Percentiles rank a stretch among this genome's conserved stretches.
Conservation (phyloP, 148 eudicot genomes). For the Dysphania ambrosioides region DNA sequence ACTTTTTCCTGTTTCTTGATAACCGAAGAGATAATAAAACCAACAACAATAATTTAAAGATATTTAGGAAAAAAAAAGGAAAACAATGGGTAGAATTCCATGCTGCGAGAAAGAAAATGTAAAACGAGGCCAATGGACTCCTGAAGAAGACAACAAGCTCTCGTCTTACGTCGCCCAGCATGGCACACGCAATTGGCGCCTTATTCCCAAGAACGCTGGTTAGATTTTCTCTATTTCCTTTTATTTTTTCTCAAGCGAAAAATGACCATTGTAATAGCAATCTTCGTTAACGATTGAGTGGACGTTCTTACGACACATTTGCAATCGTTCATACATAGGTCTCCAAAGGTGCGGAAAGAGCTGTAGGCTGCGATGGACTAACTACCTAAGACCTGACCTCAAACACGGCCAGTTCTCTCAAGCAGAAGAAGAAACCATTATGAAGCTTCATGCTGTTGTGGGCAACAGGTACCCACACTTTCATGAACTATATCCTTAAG, state of each 20-base stretch:
- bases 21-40: not conserved
- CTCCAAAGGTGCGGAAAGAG: constrained; percentile 95
- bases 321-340: constrained; percentile 34
- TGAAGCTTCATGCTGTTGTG: constrained; percentile 82
- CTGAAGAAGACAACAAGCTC: constrained; percentile 96
- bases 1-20: not conserved
- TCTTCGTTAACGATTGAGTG: not conserved
- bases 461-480: constrained; percentile 67
- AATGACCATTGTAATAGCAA: not conserved
- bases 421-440: constrained; percentile 82
- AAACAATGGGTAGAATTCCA: constrained; percentile 76
- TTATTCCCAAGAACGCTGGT: constrained; percentile 95
- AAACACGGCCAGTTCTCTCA: constrained; percentile 84
- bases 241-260: too few species aligned
- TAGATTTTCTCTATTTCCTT: not conserved
- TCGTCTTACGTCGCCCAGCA: constrained; percentile 91
- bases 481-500: not conserved
- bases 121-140: constrained; percentile 95
- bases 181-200: constrained; percentile 94
- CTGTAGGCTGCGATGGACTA: constrained; percentile 91
- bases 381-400: constrained; percentile 90
- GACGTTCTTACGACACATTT: not conserved
- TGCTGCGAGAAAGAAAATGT: constrained; percentile 91
- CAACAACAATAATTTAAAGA: too few species aligned
- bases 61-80: too few species aligned